A percentile compares a stretch with the other conserved stretches of the same genome.
These are phyloP conservation scores for Amauroascus niger DNA, from an alignment of 2,329 filamentous ascomycete species.

Conservation along the genomic window DNA sequence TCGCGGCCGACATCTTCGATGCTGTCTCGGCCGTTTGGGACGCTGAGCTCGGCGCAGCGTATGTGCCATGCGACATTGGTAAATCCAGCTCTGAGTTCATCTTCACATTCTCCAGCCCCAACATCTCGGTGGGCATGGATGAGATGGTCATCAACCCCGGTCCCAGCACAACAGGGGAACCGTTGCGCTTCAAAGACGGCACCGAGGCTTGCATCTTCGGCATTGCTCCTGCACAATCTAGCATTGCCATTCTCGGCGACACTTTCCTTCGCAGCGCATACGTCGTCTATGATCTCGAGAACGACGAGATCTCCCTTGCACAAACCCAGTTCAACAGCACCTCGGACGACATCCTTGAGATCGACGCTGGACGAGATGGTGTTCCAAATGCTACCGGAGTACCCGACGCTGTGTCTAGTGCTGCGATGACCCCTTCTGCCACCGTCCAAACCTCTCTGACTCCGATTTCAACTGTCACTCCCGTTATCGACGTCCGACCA, in stretches of 20 bases:
- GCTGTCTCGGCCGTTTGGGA: conserved; percentile 52
- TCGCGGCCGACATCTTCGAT: conserved; percentile 46
- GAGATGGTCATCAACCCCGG: conserved; percentile 55
- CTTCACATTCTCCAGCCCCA: conserved; percentile 46
- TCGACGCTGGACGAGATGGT: conserved; percentile 37
- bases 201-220: conserved; percentile 56
- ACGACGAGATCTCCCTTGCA: conserved; percentile 61
- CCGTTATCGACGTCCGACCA: neutral
- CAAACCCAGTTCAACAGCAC: conserved; percentile 55
- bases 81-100: conserved; percentile 41
- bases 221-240: conserved; percentile 48
- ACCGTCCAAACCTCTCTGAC: conserved; percentile 1
- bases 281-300: conserved; percentile 63
- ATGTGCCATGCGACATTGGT: conserved; percentile 44
- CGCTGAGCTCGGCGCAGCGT: conserved; percentile 41
- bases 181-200: conserved; percentile 46
- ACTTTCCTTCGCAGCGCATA: conserved; percentile 68
- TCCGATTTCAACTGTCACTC: neutral
- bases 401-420: conserved; percentile 18
- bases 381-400: conserved; percentile 43
- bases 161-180: conserved; percentile 37
- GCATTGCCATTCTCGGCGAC: conserved; percentile 58
- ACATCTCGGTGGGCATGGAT: conserved; percentile 45
- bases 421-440: conserved; percentile 13
- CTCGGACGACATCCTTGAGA: conserved; percentile 42